phyloP scores from a whole-genome alignment of 2,329 filamentous ascomycete genomes.

The Stylonectria norvegica region DNA sequence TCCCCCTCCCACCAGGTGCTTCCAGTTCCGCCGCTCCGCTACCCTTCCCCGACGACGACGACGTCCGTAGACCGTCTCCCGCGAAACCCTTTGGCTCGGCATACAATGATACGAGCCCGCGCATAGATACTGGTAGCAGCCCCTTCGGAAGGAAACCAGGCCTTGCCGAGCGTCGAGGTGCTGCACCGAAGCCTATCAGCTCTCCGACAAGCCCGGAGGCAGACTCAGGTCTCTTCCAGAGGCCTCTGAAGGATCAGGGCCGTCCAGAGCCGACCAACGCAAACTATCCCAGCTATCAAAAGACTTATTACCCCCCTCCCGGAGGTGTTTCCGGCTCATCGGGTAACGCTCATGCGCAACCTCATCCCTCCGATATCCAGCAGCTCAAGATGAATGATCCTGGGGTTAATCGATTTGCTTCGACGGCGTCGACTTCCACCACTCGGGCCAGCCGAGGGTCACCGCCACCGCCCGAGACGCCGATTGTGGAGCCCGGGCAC shows the following conservation, averaged over 20 bases:
- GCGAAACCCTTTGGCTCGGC: slow-evolving; percentile 45
- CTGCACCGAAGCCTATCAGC: slow-evolving; percentile 76
- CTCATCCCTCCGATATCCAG: slow-evolving; percentile 20
- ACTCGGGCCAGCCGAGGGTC: slow-evolving; percentile 89
- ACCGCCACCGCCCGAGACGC: slow-evolving; percentile 91
- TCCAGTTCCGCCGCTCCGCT: slow-evolving; percentile 65
- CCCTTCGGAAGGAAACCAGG: slow-evolving; percentile 58
- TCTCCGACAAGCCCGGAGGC: slow-evolving; percentile 75
- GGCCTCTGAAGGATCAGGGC: slow-evolving; percentile 48
- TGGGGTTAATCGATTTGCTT: slow-evolving; percentile 62
- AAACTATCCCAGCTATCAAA: slow-evolving; percentile 50
- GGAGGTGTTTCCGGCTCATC: slow-evolving; percentile 35
- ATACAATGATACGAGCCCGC: slow-evolving; percentile 50
- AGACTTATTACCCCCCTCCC: slow-evolving; percentile 61
- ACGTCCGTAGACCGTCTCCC: slow-evolving; percentile 44
- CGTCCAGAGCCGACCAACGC: slow-evolving; percentile 39
- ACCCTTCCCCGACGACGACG: slow-evolving; percentile 71
- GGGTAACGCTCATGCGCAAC: slow-evolving; percentile 28
- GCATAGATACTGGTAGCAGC: slow-evolving; percentile 54
- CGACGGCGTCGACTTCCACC: slow-evolving; percentile 89
- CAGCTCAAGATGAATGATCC: slow-evolving; percentile 37
- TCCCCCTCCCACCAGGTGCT: slow-evolving; percentile 64
- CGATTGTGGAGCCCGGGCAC: slow-evolving; percentile 68
- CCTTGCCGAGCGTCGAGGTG: slow-evolving; percentile 77
- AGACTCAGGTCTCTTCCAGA: slow-evolving; percentile 78